Percentiles rank a stretch among this genome's conserved stretches.
phyloP scores from a whole-genome alignment of 2,329 filamentous ascomycete genomes.

The Tolypocladium cylindrosporum region DNA sequence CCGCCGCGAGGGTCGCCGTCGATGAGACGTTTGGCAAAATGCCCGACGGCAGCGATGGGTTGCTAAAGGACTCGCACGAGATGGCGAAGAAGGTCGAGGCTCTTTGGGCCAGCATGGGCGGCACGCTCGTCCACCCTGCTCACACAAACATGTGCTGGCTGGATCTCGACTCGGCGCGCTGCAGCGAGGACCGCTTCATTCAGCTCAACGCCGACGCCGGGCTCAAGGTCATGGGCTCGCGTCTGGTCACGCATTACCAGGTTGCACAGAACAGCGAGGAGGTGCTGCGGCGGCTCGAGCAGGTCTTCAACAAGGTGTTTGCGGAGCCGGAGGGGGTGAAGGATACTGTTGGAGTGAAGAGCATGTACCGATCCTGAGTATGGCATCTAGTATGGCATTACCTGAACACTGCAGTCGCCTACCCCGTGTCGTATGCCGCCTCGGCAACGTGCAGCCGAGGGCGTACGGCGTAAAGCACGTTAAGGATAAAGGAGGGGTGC shows the following conservation, averaged over 20 bases:
- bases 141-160: slow-evolving; percentile 94
- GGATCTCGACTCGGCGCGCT: slow-evolving; percentile 54
- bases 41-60: slow-evolving; percentile 37
- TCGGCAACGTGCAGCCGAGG: neutral
- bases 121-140: slow-evolving; percentile 56
- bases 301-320: slow-evolving; percentile 37
- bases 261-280: slow-evolving; percentile 51
- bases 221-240: slow-evolving; percentile 27
- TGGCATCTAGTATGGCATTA: neutral
- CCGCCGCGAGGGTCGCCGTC: slow-evolving; percentile 61
- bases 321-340: slow-evolving; percentile 5
- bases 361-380: neutral
- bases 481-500: neutral
- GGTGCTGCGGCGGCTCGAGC: slow-evolving; percentile 45
- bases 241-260: slow-evolving; percentile 45
- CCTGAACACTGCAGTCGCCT: neutral
- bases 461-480: too few relatives aligned
- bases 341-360: neutral
- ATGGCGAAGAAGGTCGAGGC: slow-evolving; percentile 55
- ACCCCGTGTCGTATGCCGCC: neutral
- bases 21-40: slow-evolving; percentile 31
- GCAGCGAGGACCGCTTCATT: slow-evolving; percentile 25
- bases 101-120: slow-evolving; percentile 63
- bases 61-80: slow-evolving; percentile 48
- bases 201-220: slow-evolving; percentile 31